These are phyloP conservation scores for Colletotrichum higginsianum DNA, from an alignment of 2,329 filamentous ascomycete species.

Conservation along the genomic window DNA sequence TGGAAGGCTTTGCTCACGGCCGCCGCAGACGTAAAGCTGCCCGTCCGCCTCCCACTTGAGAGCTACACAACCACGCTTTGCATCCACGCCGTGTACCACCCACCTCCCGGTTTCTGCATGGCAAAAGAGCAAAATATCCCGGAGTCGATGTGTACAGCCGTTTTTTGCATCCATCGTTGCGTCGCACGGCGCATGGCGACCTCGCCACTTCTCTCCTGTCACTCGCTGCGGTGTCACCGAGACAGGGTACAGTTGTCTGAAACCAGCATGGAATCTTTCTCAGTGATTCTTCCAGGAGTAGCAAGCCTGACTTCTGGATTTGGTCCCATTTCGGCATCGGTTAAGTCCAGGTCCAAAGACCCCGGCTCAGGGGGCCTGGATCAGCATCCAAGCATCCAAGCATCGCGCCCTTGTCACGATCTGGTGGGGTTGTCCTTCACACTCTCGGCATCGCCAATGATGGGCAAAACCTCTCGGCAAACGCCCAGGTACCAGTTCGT, in stretches of 20 bases:
- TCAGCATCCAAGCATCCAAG: slow-evolving; percentile 4
- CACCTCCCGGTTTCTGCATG: slow-evolving; percentile 47
- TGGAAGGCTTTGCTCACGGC: slow-evolving; percentile 44
- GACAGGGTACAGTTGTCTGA: slow-evolving; percentile 51
- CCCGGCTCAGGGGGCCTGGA: not conserved
- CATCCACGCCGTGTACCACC: slow-evolving; percentile 52
- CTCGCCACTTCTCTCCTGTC: slow-evolving; percentile 48
- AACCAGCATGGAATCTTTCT: slow-evolving; percentile 45
- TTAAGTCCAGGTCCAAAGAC: not conserved
- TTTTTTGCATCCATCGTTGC: slow-evolving; percentile 43
- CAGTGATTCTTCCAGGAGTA: slow-evolving; percentile 21
- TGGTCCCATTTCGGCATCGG: slow-evolving; percentile 15
- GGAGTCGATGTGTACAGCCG: slow-evolving; percentile 56
- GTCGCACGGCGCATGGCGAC: slow-evolving; percentile 45
- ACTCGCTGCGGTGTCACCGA: slow-evolving; percentile 52
- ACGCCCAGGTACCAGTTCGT: slow-evolving; percentile 27
- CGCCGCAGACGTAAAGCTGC: slow-evolving; percentile 27
- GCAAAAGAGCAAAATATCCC: slow-evolving; percentile 50
- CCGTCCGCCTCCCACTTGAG: slow-evolving; percentile 7
- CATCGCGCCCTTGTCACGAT: slow-evolving; percentile 21
- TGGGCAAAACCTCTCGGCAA: slow-evolving; percentile 23
- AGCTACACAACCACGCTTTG: slow-evolving; percentile 44
- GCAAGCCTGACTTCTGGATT: not conserved
- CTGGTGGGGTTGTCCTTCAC: slow-evolving; percentile 26
- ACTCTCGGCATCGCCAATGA: slow-evolving; percentile 4